phyloP scores from a whole-genome alignment of 1,139 yeast genomes.

The Debaryomycetaceae sp. region DNA sequence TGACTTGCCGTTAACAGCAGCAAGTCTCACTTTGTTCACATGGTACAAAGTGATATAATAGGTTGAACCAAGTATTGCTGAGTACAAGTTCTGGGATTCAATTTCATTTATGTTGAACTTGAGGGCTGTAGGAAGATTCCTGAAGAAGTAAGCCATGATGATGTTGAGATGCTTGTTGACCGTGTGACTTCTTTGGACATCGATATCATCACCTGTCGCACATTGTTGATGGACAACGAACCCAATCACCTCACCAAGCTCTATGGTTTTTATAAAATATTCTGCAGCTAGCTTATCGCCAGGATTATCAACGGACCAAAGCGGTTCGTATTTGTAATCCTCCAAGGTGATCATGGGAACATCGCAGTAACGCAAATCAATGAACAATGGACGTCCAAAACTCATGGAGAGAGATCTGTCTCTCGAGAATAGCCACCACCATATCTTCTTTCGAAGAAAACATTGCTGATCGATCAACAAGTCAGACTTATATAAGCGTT shows the following conservation, averaged over 20 bases:
- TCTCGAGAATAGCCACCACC: slow-evolving; percentile 14
- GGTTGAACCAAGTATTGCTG: slow-evolving; percentile 8
- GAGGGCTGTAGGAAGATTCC: slow-evolving; percentile 7
- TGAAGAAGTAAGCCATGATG: slow-evolving; percentile 9
- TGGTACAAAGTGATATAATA: slow-evolving; percentile 11
- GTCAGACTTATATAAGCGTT: neutral
- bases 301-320: slow-evolving; percentile 3
- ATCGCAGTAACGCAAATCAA: slow-evolving; percentile 5
- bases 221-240: slow-evolving; percentile 9
- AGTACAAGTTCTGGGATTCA: slow-evolving; percentile 7
- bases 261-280: slow-evolving; percentile 6
- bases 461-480: slow-evolving; percentile 7
- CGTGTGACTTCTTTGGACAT: slow-evolving; percentile 4
- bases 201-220: neutral
- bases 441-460: slow-evolving; percentile 9
- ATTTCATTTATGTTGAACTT: slow-evolving; percentile 7
- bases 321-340: slow-evolving; percentile 10
- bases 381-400: slow-evolving; percentile 10
- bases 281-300: slow-evolving; percentile 7
- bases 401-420: slow-evolving; percentile 11
- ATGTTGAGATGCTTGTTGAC: slow-evolving; percentile 11
- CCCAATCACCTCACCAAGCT: slow-evolving; percentile 9
- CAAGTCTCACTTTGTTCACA: slow-evolving; percentile 10
- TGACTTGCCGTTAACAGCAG: slow-evolving; percentile 1
- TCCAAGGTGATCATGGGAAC: slow-evolving; percentile 5